These are phyloP conservation scores for Debaryomyces fabryi DNA, from an alignment of 1,139 yeast genomes.

Conservation along the genomic window DNA sequence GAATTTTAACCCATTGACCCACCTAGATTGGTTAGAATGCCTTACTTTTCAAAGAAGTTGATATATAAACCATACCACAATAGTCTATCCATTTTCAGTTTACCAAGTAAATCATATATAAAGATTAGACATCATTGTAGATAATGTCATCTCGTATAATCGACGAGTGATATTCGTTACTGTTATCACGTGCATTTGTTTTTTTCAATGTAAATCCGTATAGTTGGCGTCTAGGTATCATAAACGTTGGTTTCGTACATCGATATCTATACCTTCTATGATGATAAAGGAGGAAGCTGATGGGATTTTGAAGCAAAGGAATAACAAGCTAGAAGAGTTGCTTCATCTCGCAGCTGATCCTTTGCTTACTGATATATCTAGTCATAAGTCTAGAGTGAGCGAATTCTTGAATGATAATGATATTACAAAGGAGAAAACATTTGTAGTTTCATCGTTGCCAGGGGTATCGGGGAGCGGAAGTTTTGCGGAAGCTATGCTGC, in stretches of 20 bases:
- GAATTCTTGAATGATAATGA: conserved; percentile 10
- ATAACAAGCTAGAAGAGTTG: conserved; percentile 11
- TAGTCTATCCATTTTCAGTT: neutral
- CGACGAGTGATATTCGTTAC: conserved; percentile 10
- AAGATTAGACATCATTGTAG: neutral
- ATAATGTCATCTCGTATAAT: neutral
- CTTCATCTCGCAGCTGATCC: conserved; percentile 12
- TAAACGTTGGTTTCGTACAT: neutral
- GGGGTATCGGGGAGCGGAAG: conserved; percentile 1
- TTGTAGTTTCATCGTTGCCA: conserved; percentile 1
- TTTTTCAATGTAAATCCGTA: neutral
- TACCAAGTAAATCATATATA: neutral
- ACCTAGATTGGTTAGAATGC: neutral
- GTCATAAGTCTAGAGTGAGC: neutral
- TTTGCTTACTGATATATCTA: conserved; percentile 5
- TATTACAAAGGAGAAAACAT: conserved; percentile 5
- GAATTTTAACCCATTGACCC: neutral
- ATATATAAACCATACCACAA: neutral
- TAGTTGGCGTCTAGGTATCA: neutral
- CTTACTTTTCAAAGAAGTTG: neutral
- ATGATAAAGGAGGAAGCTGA: conserved; percentile 6
- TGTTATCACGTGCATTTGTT: conserved; percentile 9
- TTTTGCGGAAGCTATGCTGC: conserved; percentile 3
- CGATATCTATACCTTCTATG: conserved; percentile 1
- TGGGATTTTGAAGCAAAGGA: conserved; percentile 8